phyloP scores from a whole-genome alignment of 805 yeast genomes.

The Pichia manshurica region DNA sequence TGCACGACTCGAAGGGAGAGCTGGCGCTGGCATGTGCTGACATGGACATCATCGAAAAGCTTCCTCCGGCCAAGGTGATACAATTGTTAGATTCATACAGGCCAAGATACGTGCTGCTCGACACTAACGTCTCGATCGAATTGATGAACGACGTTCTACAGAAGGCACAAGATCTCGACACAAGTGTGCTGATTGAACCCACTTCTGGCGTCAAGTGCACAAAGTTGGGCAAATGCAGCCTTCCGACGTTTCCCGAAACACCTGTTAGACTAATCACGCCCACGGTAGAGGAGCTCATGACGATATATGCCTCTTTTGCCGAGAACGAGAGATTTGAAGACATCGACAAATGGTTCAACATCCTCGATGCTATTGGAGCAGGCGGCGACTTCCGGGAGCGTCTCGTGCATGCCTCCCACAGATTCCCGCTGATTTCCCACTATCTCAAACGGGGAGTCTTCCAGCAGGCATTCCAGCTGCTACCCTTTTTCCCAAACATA shows the following conservation, averaged over 20 bases:
- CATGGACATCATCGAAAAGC: constrained; percentile 61
- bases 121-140: constrained; percentile 55
- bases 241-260: constrained; percentile 45
- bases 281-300: constrained; percentile 54
- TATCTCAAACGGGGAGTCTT: constrained; percentile 41
- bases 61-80: constrained; percentile 39
- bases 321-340: constrained; percentile 40
- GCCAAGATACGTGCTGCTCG: constrained; percentile 54
- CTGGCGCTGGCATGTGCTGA: constrained; percentile 77
- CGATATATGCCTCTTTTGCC: constrained; percentile 47
- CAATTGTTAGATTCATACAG: constrained; percentile 34
- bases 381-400: constrained; percentile 41
- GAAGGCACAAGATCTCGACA: constrained; percentile 16
- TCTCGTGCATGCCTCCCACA: constrained; percentile 32
- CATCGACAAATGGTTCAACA: constrained; percentile 66
- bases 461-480: constrained; percentile 64
- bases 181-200: constrained; percentile 60
- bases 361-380: constrained; percentile 54
- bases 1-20: constrained; percentile 56
- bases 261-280: constrained; percentile 54
- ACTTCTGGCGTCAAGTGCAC: constrained; percentile 64
- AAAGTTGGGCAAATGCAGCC: constrained; percentile 34
- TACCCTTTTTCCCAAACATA: constrained; percentile 67
- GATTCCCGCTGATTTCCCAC: constrained; percentile 23
- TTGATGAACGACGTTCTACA: constrained; percentile 36